Evolutionary conservation across 768 basidiomycete genomes (phyloP).

Genomic region (Termitomyces eurrhizus): DNA sequence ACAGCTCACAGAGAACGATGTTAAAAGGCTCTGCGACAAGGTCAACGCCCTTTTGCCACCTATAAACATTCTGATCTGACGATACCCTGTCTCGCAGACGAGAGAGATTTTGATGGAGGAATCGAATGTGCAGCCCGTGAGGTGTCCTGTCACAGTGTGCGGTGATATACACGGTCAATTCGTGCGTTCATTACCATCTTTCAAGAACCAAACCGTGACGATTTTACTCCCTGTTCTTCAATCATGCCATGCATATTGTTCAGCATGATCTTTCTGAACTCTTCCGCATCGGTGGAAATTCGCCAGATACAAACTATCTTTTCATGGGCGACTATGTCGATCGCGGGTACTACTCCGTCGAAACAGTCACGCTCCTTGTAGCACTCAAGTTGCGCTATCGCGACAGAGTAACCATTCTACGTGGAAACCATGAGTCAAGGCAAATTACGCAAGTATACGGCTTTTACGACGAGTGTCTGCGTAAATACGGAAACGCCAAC

Average conservation of each 20-base stretch:
- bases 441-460: constrained; percentile 99
- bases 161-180: constrained; percentile 99
- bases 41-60: constrained; percentile 36
- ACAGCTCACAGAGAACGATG: constrained; percentile 90
- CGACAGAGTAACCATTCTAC: constrained; percentile 95
- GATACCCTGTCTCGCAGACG: constrained; percentile 51
- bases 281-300: constrained; percentile 97
- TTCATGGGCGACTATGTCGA: constrained; percentile 99
- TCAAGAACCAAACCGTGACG: constrained; percentile 12
- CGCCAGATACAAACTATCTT: constrained; percentile 98
- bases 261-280: constrained; percentile 99
- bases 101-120: constrained; percentile 99
- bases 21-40: constrained; percentile 99
- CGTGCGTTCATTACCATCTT: constrained; percentile 54
- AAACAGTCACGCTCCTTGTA: constrained; percentile 96
- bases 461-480: constrained; percentile 98
- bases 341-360: constrained; percentile 98
- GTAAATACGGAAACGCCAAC: constrained; percentile 99
- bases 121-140: constrained; percentile 97
- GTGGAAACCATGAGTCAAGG: constrained; percentile 98
- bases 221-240: constrained; percentile 6
- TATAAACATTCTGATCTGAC: constrained; percentile 19
- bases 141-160: constrained; percentile 98
- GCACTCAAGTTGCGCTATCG: constrained; percentile 97
- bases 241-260: constrained; percentile 16